These are phyloP conservation scores for Verticillium longisporum DNA, from an alignment of 2,329 filamentous ascomycete genomes.

Conservation along the genomic window DNA sequence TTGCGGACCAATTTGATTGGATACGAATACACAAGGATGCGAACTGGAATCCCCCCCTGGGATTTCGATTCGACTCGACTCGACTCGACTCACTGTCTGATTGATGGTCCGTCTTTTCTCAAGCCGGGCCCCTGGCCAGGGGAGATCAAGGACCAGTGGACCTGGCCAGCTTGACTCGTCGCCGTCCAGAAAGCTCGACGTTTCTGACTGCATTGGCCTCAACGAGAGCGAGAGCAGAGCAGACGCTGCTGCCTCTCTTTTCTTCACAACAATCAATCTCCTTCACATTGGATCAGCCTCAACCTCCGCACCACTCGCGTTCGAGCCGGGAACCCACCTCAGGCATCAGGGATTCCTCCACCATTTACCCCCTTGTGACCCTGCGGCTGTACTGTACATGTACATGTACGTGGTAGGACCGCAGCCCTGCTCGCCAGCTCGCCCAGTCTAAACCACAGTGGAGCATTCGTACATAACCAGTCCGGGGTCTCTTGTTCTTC, in stretches of 20 bases:
- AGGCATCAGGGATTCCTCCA: background rate
- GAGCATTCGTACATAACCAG: conserved; percentile 1
- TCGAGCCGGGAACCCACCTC: background rate
- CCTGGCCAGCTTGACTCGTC: background rate
- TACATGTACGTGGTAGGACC: background rate
- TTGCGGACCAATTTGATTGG: background rate
- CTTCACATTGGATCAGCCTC: background rate
- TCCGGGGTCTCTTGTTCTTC: background rate
- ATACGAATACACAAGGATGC: background rate
- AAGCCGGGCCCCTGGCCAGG: background rate
- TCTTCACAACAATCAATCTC: background rate
- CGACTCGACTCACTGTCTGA: background rate
- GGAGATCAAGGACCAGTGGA: background rate
- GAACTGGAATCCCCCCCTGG: background rate
- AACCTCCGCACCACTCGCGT: background rate
- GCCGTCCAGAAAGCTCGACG: background rate
- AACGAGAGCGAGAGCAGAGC: background rate
- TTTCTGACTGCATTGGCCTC: background rate
- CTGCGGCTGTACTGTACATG: background rate
- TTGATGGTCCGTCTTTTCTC: background rate
- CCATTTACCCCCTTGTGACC: background rate
- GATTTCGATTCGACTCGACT: background rate
- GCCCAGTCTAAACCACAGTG: background rate
- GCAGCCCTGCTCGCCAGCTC: background rate
- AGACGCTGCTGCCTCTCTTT: background rate